phyloP scores from a whole-genome alignment of 169 alveolate species.

The Sarcocystis neurona region DNA sequence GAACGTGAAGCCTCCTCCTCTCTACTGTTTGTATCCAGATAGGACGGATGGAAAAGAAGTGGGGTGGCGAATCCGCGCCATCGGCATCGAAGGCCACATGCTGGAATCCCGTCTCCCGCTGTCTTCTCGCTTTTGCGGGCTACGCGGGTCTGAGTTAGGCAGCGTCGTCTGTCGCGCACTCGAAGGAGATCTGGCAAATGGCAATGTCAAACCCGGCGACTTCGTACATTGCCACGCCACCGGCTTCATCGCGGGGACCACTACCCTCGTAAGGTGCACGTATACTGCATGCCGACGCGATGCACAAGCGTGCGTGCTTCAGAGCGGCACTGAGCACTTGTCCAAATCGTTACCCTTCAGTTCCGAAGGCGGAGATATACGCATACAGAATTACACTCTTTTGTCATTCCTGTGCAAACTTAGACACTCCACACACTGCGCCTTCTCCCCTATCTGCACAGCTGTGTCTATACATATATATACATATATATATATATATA shows the following conservation, averaged over 20 bases:
- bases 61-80: conserved; percentile 36
- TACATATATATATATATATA: too few species aligned
- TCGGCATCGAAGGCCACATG: background rate
- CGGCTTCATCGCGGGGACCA: conserved; percentile 22
- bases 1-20: background rate
- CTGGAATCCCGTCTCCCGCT: conserved; percentile 21
- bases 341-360: background rate
- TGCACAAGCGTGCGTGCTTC: background rate
- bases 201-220: background rate
- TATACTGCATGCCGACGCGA: background rate
- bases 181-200: background rate
- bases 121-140: background rate
- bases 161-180: background rate
- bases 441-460: background rate
- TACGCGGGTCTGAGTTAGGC: conserved; percentile 32
- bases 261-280: background rate
- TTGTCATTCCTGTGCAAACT: background rate
- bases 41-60: background rate
- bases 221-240: conserved; percentile 43
- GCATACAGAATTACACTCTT: background rate
- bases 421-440: background rate
- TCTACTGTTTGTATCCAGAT: conserved; percentile 25
- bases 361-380: background rate
- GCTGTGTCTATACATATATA: background rate
- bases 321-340: background rate